A percentile compares a stretch with the other conserved stretches of the same genome.
Conservation (phyloP, 352 stramenopile species). For the Halophytophthora polymorphica region DNA sequence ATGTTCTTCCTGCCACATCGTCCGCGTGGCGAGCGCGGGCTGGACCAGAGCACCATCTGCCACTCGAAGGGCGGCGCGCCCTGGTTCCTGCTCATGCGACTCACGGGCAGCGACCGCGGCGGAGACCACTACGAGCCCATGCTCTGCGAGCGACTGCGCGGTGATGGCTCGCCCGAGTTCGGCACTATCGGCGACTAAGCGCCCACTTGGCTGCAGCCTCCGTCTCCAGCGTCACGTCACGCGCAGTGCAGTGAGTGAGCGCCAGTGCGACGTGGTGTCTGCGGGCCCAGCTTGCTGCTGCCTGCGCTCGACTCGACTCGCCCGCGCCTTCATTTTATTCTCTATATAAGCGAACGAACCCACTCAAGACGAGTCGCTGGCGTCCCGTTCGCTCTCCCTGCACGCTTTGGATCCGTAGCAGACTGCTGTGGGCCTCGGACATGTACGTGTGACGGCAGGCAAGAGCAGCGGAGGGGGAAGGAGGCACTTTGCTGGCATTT, state of each 20-base stretch:
- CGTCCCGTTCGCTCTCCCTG: neutral
- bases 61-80: slow-evolving; percentile 77
- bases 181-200: slow-evolving; percentile 74
- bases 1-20: slow-evolving; percentile 88
- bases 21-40: slow-evolving; percentile 39
- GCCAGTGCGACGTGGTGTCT: too few species aligned
- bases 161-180: slow-evolving; percentile 82
- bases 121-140: slow-evolving; percentile 89
- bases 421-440: too few species aligned
- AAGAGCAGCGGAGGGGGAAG: neutral
- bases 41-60: slow-evolving; percentile 42
- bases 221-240: neutral
- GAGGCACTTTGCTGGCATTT: slow-evolving; percentile 1
- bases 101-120: slow-evolving; percentile 79
- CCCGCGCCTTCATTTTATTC: slow-evolving; percentile 10
- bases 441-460: too few species aligned
- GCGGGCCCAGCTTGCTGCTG: too few species aligned
- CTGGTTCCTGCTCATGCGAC: slow-evolving; percentile 87
- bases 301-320: neutral
- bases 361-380: neutral
- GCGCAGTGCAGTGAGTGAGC: too few species aligned
- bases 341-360: slow-evolving; percentile 24
- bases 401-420: too few species aligned
- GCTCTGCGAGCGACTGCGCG: slow-evolving; percentile 77
- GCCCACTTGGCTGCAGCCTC: neutral